A percentile compares a stretch with the other conserved stretches of the same genome.
phyloP scores from a whole-genome alignment of 768 basidiomycete genomes.

The Trametes gibbosa region DNA sequence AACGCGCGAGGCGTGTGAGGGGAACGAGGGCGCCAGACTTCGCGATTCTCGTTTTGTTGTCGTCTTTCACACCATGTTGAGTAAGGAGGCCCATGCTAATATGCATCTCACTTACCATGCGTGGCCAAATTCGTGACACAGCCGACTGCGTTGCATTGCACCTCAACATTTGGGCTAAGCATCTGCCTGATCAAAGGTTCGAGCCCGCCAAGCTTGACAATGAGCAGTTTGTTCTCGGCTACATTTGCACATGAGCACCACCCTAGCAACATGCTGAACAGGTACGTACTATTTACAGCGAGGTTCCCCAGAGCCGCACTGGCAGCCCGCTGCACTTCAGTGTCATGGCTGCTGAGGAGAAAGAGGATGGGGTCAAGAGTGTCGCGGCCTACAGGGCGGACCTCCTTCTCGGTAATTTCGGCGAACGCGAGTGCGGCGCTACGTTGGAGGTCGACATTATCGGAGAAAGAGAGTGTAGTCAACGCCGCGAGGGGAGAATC shows the following conservation, averaged over 20 bases:
- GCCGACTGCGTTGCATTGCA: conserved; percentile 99
- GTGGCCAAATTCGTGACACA: conserved; percentile 99
- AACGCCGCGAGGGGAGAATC: conserved; percentile 90
- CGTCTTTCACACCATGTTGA: conserved; percentile 53
- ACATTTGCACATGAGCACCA: conserved; percentile 11
- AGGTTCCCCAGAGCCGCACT: conserved; percentile 96
- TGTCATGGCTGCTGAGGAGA: conserved; percentile 94
- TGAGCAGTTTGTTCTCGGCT: conserved; percentile 99
- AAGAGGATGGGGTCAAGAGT: conserved; percentile 98
- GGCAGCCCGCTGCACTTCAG: conserved; percentile 97
- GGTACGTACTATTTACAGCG: conserved; percentile 91
- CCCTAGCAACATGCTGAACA: conserved; percentile 13
- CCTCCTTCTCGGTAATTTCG: conserved; percentile 99
- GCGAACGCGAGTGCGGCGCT: conserved; percentile 98
- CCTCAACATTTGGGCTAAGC: conserved; percentile 98
- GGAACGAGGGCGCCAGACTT: conserved; percentile 99
- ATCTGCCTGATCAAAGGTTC: conserved; percentile 98
- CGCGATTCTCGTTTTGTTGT: conserved; percentile 99
- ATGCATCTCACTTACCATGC: conserved; percentile 62
- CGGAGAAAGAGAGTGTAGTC: conserved; percentile 96
- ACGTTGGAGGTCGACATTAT: conserved; percentile 98
- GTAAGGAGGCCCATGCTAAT: not conserved
- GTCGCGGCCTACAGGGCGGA: conserved; percentile 92
- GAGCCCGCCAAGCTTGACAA: conserved; percentile 95
- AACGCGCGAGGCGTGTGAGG: conserved; percentile 90